Base-by-base conservation (phyloP, 2,329 filamentous ascomycete genomes). In the Aspergillus bombycis region DNA sequence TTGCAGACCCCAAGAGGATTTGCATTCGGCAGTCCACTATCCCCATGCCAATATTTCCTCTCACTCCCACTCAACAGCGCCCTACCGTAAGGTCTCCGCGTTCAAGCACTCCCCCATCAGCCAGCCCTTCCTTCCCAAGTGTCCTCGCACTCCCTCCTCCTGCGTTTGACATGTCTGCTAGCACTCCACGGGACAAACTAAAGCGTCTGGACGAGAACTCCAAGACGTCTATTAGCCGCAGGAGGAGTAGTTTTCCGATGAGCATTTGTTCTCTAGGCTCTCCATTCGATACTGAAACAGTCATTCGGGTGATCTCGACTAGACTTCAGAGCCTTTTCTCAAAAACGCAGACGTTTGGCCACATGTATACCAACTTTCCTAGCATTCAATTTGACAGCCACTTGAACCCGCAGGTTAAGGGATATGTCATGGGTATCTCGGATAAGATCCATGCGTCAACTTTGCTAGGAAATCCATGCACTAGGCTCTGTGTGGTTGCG, bases 401-500 rank as follows among this genome's bases (percentile, higher is more conserved):
- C 19, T 43, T 72, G 54, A 64, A 65, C 5, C 38, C 59, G 19
- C 38, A 55, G 9, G 54, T 70, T 43, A 68, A 67, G 55, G 63
- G 69, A 4, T 70, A 70, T 60, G 52, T 75, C 59, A 70, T 68
- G 63, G 38, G 60, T 0, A 65, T 69, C 30, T 63, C 67, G 4
- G 61, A 67, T 28, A 54, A 45, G 19, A 38, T 58, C 2, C 56
- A 64, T 8, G 70, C 69, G 4, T 63, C 62, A 2, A 57, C 63
- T 14, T 69, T 77, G 36, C 64, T 77, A 19, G 62, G 62, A 8
- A 67, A 71, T 34, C 34, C 65, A 3, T 46, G 55, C 4, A 74
- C 71, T 5, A 65, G 74, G 16, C 68, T 62, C 26, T 61, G 69
- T 7, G 64, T 72, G 14, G 59, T 78, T 11, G 63, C 71, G 11